A percentile compares a stretch with the other conserved stretches of the same genome.
Conservation (phyloP, 2,329 filamentous ascomycete species). For the Lachnum nothofagi region DNA sequence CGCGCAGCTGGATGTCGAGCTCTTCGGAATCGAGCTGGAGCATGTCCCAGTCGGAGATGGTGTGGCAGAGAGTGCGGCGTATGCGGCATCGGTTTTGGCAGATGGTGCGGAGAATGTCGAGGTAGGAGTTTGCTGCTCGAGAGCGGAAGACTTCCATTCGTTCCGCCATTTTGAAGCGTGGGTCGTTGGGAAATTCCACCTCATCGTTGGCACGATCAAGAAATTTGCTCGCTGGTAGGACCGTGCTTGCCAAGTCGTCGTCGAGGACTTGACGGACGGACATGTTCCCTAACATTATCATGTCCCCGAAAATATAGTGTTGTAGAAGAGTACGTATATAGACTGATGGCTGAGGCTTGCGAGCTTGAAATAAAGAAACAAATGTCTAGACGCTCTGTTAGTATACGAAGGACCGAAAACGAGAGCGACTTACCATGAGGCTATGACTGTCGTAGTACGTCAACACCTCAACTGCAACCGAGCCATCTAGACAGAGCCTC, state of each 20-base stretch:
- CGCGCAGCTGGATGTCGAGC: constrained; percentile 63
- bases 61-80: constrained; percentile 82
- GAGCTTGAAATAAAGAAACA: constrained; percentile 67
- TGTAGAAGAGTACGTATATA: constrained; percentile 79
- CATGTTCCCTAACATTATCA: constrained; percentile 62
- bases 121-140: constrained; percentile 62
- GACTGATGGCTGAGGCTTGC: constrained; percentile 75
- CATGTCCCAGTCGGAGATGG: constrained; percentile 75
- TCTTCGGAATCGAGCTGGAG: constrained; percentile 78
- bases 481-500: constrained; percentile 66
- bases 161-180: constrained; percentile 66
- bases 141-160: constrained; percentile 67
- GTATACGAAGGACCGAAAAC: constrained; percentile 7
- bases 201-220: constrained; percentile 71
- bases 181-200: constrained; percentile 68
- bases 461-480: constrained; percentile 63
- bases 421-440: constrained; percentile 53
- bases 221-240: constrained; percentile 66
- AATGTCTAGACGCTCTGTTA: constrained; percentile 52
- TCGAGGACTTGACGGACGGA: constrained; percentile 72
- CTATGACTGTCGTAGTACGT: constrained; percentile 64
- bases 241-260: constrained; percentile 72
- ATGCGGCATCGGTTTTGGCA: constrained; percentile 89
- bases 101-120: constrained; percentile 77
- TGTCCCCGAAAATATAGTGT: constrained; percentile 67